Evolutionary conservation across 305 asterid species (phyloP), one percentile per base, ranked within the genome.

Genomic region (Withania somnifera): DNA sequence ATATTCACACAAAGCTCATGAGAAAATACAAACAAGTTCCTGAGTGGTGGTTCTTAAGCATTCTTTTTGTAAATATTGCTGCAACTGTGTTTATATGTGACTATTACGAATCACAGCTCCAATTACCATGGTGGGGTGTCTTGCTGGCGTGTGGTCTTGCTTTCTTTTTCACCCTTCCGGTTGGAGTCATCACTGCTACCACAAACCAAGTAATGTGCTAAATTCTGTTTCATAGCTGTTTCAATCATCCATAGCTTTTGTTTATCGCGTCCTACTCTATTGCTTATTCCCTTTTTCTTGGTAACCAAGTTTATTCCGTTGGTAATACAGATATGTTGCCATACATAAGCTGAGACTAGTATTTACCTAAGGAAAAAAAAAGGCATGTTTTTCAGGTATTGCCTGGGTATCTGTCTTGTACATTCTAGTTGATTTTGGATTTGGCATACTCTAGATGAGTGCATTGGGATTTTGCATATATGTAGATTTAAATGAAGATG

Each of bases 51-150:
- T 95, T 95, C 88, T 82, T 89, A 15, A 85, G 88, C 86, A 87
- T 95, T 84, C 97, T 95, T 57, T 61, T 88, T 52, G 30, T 91
- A 78, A 93, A 91, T 86, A 92, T 95, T 20, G 87, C 82, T 3
- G 93, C 84, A 67, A 91, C 98, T 28, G 54, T 95, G 73, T 86
- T 92, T 79, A 89, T 92, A 24, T 95, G 98, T 81, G 93, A 92
- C 30, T 84, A 67, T 80, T 84, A 91, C 89, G 89, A 88, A 6
- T 84, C 86, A 22, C 95, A 95, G 87, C 97, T 95, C 84, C 98
- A 95, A 89, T 89, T 95, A 86, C 98, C 97, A 11, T 93, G 98
- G 98, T 95, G 98, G 98, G 98, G 94, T 11, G 93, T 95, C 81
- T 88, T 95, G 87, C 86, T 95, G 67, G 98, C 98, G 1, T 95